A percentile compares a stretch with the other conserved stretches of the same genome.
These are phyloP conservation scores for Penicillium olsonii DNA, from an alignment of 2,329 filamentous ascomycete species.

Conservation along the genomic window DNA sequence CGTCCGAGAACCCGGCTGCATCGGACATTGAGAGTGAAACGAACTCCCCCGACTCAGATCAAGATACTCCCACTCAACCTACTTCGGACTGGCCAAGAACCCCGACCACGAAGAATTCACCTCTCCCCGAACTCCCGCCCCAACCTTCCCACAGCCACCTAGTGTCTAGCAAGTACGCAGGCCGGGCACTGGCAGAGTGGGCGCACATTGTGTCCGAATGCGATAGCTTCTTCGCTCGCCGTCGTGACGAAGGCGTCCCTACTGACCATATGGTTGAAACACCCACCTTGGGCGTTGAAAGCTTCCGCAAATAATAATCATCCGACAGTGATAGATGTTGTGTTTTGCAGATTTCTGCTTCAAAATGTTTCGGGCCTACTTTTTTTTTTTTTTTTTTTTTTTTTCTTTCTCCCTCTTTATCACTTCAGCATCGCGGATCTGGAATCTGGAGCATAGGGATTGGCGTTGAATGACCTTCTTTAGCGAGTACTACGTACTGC, in stretches of 20 bases:
- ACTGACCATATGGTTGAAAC: slow-evolving; percentile 60
- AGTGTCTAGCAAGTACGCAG: slow-evolving; percentile 59
- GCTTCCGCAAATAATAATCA: slow-evolving; percentile 51
- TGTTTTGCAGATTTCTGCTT: slow-evolving; percentile 13
- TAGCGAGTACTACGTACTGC: slow-evolving; percentile 9
- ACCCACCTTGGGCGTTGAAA: slow-evolving; percentile 62
- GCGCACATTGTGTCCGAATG: slow-evolving; percentile 62
- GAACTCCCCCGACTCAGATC: slow-evolving; percentile 18
- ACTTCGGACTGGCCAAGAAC: slow-evolving; percentile 10
- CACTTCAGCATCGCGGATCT: slow-evolving; percentile 22
- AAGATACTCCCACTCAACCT: slow-evolving; percentile 11
- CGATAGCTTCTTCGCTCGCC: slow-evolving; percentile 63
- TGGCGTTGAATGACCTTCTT: slow-evolving; percentile 20
- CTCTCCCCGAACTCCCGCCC: slow-evolving; percentile 17
- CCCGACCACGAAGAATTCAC: slow-evolving; percentile 20
- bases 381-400: slow-evolving; percentile 7
- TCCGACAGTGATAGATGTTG: slow-evolving; percentile 15
- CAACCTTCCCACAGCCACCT: slow-evolving; percentile 32
- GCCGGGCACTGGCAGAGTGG: slow-evolving; percentile 66
- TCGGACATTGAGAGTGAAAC: slow-evolving; percentile 14
- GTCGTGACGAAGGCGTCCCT: slow-evolving; percentile 63
- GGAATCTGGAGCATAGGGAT: slow-evolving; percentile 25
- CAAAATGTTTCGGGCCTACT: slow-evolving; percentile 7
- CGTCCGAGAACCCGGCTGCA: slow-evolving; percentile 23
- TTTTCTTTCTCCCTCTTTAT: slow-evolving; percentile 11